Base-by-base conservation (phyloP, 352 stramenopile genomes). In the Blastocystis sp. region DNA sequence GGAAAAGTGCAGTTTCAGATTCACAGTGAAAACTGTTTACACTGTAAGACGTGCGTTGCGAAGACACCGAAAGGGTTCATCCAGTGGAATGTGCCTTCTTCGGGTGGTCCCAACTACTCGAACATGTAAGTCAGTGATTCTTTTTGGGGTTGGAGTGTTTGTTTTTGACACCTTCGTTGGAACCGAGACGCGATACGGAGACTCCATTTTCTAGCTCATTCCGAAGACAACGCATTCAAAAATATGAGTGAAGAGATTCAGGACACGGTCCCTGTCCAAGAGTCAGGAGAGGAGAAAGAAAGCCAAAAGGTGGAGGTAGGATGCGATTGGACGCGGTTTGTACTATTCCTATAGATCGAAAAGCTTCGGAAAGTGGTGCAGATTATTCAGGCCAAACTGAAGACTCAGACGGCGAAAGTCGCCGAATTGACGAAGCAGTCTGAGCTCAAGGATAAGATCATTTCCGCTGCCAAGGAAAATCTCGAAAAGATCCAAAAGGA, bases 11-110 rank as follows among this genome's bases (percentile, higher is more conserved):
- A 96, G 88, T 89, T 98, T 29, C 94, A 98, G 61, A 98, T 98
- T 88, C 98, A 98, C 88, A 94, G 94, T 54, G 94, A 98, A 89
- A 99, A 99, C 89, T 99, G 96, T 88, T 92, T 99, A 56, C 96
- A 99, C 90, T 99, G 96, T 91, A 99, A 99, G 88, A 97, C 94
- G 89, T 99, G 96, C 89, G 97, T 94, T 34, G 98, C 98, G 89
- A 99, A 99, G 89, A 99, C 97, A 94, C 96, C 95, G 0, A 88
- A 95, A 84, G 94, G 98, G 89, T 98, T 98, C 89, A 98, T 99
- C 89, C 91, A 98, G 54, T 98, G 96, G 96, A 98, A 94, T 44
- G 96, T 98, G 4, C 96, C 96, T 7, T 38, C 34, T 8, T 78
- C 67, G n/a, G 67, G 67, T 42, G 67, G 67, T 29, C 67, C 67